These are phyloP conservation scores for Candida qinlingensis DNA, from an alignment of 805 yeast species.

Conservation along the genomic window DNA sequence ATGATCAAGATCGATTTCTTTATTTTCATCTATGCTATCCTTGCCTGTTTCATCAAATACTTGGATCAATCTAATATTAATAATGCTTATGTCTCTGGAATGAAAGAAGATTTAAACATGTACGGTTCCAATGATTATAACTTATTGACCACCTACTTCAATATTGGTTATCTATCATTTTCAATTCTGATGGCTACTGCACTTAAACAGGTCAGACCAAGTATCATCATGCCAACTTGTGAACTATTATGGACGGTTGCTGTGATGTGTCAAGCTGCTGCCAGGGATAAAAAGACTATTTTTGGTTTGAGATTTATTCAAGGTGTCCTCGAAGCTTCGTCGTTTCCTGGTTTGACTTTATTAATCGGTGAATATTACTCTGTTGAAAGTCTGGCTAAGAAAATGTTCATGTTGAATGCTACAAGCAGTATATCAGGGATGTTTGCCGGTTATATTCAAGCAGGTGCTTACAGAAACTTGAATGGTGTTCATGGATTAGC, in stretches of 20 bases:
- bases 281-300: conserved; percentile 1
- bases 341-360: conserved; percentile 9
- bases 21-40: conserved; percentile 10
- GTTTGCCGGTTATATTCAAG: conserved; percentile 58
- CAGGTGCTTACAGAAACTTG: conserved; percentile 44
- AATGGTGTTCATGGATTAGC: conserved; percentile 46
- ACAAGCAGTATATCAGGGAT: conserved; percentile 31
- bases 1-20: conserved; percentile 9
- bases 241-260: conserved; percentile 6
- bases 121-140: conserved; percentile 49
- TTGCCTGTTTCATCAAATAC: conserved; percentile 37
- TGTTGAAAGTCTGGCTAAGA: conserved; percentile 6
- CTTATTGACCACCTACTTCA: conserved; percentile 6
- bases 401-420: conserved; percentile 9
- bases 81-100: conserved; percentile 63
- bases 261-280: conserved; percentile 2
- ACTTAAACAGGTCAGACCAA: conserved; percentile 3
- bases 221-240: conserved; percentile 3
- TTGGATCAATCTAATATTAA: conserved; percentile 53
- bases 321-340: conserved; percentile 8
- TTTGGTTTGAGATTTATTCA: conserved; percentile 5
- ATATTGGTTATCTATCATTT: conserved; percentile 8
- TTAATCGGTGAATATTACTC: conserved; percentile 10
- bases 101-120: conserved; percentile 51
- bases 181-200: neutral